Evolutionary conservation across 495 filamentous ascomycete genomes (phyloP).

Genomic region (Aspergillus bridgeri): DNA sequence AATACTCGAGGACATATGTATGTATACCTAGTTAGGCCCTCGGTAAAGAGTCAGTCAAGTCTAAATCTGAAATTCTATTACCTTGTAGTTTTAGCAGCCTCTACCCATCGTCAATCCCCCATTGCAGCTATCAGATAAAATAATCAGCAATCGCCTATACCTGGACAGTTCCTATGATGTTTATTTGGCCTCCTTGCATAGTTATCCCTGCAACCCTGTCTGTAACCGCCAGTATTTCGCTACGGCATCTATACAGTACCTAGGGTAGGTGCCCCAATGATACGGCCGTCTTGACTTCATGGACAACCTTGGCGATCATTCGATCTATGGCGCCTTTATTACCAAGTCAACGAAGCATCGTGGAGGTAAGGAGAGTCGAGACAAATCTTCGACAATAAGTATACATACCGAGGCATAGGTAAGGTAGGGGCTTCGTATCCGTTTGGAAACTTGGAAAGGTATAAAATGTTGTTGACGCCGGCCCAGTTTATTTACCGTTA

Average conservation of each 20-base stretch:
- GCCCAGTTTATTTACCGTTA: neutral
- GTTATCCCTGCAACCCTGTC: constrained; percentile 6
- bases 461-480: neutral
- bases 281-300: neutral
- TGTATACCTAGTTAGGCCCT: no score
- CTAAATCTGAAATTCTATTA: neutral
- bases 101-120: neutral
- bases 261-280: neutral
- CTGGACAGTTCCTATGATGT: neutral
- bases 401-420: no score
- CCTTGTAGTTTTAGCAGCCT: no score
- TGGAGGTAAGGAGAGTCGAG: neutral
- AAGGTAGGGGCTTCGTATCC: no score
- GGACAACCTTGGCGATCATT: constrained; percentile 1
- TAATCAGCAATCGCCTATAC: neutral
- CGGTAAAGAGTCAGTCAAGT: neutral
- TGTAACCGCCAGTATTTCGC: neutral
- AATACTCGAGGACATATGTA: no score
- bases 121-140: neutral
- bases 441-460: no score
- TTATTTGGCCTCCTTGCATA: constrained; percentile 18
- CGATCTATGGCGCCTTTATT: neutral
- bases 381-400: neutral
- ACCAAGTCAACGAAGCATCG: neutral
- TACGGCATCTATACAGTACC: neutral